Base-by-base conservation (phyloP, 2,329 filamentous ascomycete species). In the Beauveria sp. region DNA sequence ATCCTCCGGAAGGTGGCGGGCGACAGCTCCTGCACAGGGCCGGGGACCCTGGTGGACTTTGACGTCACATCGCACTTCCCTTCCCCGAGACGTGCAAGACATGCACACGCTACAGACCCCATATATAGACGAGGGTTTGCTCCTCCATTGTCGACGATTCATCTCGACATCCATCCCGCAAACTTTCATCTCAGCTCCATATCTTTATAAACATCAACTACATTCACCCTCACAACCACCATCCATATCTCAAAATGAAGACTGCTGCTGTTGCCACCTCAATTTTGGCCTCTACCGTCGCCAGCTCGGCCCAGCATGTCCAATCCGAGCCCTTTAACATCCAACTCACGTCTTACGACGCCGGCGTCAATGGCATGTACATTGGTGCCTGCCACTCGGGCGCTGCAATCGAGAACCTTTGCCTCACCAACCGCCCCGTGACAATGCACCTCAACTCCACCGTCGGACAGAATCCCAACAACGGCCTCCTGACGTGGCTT, bases 391-490 rank as follows among this genome's bases (percentile, higher is more conserved):
- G 60, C 41, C 60, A 61, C 60, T 52, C 54, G 3, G 60, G 60
- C 7, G 60, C 60, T 28, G 54, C 60, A 30, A 61, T 61, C 40
- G 60, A 61, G 54, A 52, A 16, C 28, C 53, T 56, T 26, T 61
- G 60, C 41, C 14, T 61, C 5, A 14, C 8, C 18, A 20, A 7
- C 46, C 20, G 34, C 9, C 46, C 46, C 9, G 53, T 57, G 41
- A 61, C 60, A 18, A 58, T 61, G 60, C 60, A 61, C 28, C 41
- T 57, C 48, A 61, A 61, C 60, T 30, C 53, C 6, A 53, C 47
- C 40, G 30, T 16, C 10, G 28, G 16, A 12, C 22, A 22, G n/a
- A 3, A 26, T 30, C 37, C 34, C 30, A 20, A 55, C 22, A 41
- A 41, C 12, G 60, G 60, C 16, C 40, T 58, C 20, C n/a, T 61